phyloP scores from a whole-genome alignment of 768 basidiomycete species.

The Pleurotus tuoliensis region DNA sequence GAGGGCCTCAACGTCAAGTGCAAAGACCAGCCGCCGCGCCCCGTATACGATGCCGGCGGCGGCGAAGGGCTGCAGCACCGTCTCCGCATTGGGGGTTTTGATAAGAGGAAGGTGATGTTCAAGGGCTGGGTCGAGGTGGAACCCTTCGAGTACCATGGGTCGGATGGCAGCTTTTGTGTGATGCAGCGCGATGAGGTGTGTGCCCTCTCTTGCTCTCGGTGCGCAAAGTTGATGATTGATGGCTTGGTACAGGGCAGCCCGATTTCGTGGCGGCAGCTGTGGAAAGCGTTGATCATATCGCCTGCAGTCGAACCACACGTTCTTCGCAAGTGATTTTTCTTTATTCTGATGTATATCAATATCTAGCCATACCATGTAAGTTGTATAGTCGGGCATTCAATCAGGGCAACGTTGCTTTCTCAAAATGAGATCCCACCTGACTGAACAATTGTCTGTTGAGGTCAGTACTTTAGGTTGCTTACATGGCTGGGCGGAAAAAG shows the following conservation, averaged over 20 bases:
- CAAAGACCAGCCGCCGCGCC: slow-evolving; percentile 32
- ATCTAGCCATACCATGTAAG: too few species aligned
- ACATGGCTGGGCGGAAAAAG: too few species aligned
- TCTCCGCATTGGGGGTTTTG: slow-evolving; percentile 66
- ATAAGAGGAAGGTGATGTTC: slow-evolving; percentile 57
- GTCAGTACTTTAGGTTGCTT: too few species aligned
- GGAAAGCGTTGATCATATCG: slow-evolving; percentile 59
- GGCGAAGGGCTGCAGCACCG: slow-evolving; percentile 12
- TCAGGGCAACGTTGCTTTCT: too few species aligned
- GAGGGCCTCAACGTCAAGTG: slow-evolving; percentile 43
- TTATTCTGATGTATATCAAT: too few species aligned
- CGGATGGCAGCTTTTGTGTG: slow-evolving; percentile 59
- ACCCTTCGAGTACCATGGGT: slow-evolving; percentile 43
- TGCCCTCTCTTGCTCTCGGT: slow-evolving; percentile 9
- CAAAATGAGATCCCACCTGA: too few species aligned
- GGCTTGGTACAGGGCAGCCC: slow-evolving; percentile 57
- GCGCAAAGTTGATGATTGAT: not conserved
- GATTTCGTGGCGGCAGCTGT: slow-evolving; percentile 73
- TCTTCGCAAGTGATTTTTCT: slow-evolving; percentile 22
- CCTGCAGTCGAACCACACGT: slow-evolving; percentile 57
- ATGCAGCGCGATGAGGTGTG: slow-evolving; percentile 68
- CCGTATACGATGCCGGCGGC: slow-evolving; percentile 4
- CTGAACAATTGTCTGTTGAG: too few species aligned
- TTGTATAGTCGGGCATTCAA: too few species aligned
- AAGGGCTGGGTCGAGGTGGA: slow-evolving; percentile 79